Percentiles rank a stretch among this genome's conserved stretches.
Evolutionary conservation across 768 basidiomycete genomes (phyloP).

Genomic region (Crucibulum laeve): DNA sequence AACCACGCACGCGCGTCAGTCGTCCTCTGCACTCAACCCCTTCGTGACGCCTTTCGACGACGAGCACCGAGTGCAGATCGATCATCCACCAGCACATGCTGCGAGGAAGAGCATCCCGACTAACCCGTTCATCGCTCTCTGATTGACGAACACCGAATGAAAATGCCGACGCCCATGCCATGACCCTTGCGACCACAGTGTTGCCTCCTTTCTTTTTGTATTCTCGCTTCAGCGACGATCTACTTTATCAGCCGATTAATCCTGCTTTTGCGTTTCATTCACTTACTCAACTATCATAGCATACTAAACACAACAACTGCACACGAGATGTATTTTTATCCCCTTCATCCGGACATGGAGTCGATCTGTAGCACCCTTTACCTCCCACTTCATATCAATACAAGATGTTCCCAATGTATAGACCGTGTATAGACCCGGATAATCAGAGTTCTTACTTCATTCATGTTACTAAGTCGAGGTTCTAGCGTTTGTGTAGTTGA

Average conservation of each 20-base stretch:
- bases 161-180: conserved; percentile 1
- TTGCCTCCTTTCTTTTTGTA: no score
- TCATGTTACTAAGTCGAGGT: no score
- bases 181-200: conserved; percentile 6
- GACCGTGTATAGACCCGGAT: no score
- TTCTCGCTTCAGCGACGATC: no score
- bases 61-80: conserved; percentile 37
- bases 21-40: conserved; percentile 41
- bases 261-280: no score
- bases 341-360: conserved; percentile 16
- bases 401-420: no score
- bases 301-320: no score
- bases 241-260: no score
- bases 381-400: background rate
- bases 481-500: no score
- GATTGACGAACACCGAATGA: conserved; percentile 5
- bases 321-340: no score
- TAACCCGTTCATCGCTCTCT: conserved; percentile 44
- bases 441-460: no score
- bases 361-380: conserved; percentile 11
- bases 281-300: no score
- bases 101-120: conserved; percentile 42
- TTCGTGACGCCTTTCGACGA: conserved; percentile 83
- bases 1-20: conserved; percentile 35
- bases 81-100: conserved; percentile 16